Evolutionary conservation across 805 yeast genomes (phyloP).

Genomic region (Clavispora vitiphila): DNA sequence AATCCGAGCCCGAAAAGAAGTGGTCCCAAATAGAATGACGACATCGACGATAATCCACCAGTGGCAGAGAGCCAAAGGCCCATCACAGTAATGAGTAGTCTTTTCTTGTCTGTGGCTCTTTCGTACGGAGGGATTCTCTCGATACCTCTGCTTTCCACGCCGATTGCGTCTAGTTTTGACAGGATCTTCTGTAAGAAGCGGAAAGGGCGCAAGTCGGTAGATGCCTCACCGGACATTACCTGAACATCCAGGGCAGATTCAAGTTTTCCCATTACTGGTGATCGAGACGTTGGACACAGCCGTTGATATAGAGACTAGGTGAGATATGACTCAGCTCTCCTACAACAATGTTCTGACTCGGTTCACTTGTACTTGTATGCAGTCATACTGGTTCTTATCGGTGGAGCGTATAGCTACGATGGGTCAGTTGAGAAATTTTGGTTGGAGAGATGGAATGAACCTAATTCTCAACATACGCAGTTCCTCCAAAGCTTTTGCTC

Average conservation of each 20-base stretch:
- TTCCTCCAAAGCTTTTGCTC: too few species aligned
- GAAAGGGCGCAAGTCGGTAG: constrained; percentile 8
- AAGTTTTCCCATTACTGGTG: not conserved
- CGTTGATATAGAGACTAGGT: not conserved
- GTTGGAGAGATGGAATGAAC: too few species aligned
- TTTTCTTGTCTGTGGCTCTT: constrained; percentile 38
- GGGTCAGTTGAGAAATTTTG: too few species aligned
- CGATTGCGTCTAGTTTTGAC: constrained; percentile 41
- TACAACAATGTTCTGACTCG: not conserved
- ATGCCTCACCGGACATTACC: constrained; percentile 5
- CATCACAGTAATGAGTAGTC: constrained; percentile 41
- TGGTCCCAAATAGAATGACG: constrained; percentile 75
- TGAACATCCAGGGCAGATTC: not conserved
- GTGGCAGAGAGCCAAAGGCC: constrained; percentile 85
- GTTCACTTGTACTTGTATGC: too few species aligned
- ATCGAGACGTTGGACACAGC: not conserved
- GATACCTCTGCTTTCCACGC: constrained; percentile 76
- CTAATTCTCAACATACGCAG: too few species aligned
- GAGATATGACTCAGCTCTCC: not conserved
- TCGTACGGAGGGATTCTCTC: constrained; percentile 69
- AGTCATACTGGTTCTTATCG: too few species aligned
- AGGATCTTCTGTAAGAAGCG: constrained; percentile 9
- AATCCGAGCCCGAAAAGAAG: constrained; percentile 65
- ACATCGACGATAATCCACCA: constrained; percentile 87
- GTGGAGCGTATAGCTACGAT: too few species aligned